Conservation (phyloP, 192 early-diverging fungal genomes). For the Coemansia sp. region DNA sequence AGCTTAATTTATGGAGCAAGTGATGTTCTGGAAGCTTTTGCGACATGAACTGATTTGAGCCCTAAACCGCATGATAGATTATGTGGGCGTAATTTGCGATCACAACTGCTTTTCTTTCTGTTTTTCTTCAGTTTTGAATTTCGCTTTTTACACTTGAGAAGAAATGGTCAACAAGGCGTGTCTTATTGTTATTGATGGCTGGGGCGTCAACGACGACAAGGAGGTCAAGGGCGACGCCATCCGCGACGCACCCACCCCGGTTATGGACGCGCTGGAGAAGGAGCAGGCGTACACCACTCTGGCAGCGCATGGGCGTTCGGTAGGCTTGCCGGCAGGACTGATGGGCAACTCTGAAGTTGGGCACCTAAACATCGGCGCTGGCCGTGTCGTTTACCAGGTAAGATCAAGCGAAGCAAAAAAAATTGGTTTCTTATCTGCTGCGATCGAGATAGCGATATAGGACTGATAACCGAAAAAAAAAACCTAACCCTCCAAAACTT, state of each 20-base stretch:
- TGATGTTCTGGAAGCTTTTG: too few relatives aligned
- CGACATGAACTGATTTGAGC: too few relatives aligned
- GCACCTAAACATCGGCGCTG: constrained; percentile 99
- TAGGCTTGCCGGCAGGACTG: constrained; percentile 96
- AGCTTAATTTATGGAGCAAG: too few relatives aligned
- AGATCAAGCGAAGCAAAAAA: too few relatives aligned
- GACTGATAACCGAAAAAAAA: too few relatives aligned
- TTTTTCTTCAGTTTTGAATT: constrained; percentile 10
- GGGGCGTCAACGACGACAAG: constrained; percentile 81
- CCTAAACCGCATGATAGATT: too few relatives aligned
- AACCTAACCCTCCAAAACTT: constrained; percentile 1
- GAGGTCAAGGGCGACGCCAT: constrained; percentile 87
- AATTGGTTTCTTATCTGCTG: constrained; percentile 18
- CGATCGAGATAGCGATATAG: constrained; percentile 6
- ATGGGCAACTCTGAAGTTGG: constrained; percentile 99
- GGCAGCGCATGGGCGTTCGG: constrained; percentile 90
- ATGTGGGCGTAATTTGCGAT: too few relatives aligned
- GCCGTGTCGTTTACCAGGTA: constrained; percentile 94
- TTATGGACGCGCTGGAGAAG: constrained; percentile 80
- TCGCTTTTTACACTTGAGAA: not conserved
- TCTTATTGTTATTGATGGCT: constrained; percentile 96
- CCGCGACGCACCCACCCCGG: constrained; percentile 86
- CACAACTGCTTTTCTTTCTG: constrained; percentile 2
- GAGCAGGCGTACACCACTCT: constrained; percentile 74
- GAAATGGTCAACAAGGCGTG: constrained; percentile 66